phyloP scores from a whole-genome alignment of 2,329 filamentous ascomycete genomes.

The Herpotrichia juniperi region DNA sequence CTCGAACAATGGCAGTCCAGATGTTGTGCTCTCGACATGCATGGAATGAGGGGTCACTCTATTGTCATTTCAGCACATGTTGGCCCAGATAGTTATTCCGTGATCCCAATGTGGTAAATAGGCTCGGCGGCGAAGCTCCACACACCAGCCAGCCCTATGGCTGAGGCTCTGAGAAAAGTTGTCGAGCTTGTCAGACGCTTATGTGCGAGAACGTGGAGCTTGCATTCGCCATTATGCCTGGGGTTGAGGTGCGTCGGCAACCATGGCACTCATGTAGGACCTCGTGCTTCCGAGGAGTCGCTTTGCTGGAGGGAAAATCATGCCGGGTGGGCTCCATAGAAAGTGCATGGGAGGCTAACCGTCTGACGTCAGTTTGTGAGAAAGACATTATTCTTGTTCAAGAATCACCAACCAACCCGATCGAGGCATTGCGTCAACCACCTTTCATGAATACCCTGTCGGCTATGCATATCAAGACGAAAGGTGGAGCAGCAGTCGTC shows the following conservation, averaged over 20 bases:
- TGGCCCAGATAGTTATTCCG: constrained; percentile 2
- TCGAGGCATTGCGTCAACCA: too few relatives aligned
- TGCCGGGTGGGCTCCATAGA: neutral
- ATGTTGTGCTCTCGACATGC: constrained; percentile 7
- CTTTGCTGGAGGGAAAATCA: neutral
- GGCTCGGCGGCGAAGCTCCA: constrained; percentile 19
- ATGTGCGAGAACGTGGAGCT: neutral
- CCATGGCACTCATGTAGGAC: neutral
- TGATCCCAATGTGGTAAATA: constrained; percentile 18
- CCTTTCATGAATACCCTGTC: too few relatives aligned
- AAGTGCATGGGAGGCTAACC: too few relatives aligned
- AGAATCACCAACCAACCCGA: too few relatives aligned
- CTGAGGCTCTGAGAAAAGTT: constrained; percentile 2
- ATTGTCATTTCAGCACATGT: neutral
- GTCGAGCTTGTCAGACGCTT: neutral
- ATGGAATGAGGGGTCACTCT: constrained; percentile 10
- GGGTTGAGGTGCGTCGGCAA: neutral
- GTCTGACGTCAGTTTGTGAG: too few relatives aligned
- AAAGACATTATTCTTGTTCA: too few relatives aligned
- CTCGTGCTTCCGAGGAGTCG: neutral
- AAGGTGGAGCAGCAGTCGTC: too few relatives aligned
- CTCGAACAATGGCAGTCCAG: constrained; percentile 4
- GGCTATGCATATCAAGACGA: too few relatives aligned
- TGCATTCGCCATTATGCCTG: neutral
- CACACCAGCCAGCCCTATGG: constrained; percentile 6